A percentile compares a stretch with the other conserved stretches of the same genome.
phyloP scores from a whole-genome alignment of 2,329 filamentous ascomycete genomes.

The Pseudogymnoascus sp. region DNA sequence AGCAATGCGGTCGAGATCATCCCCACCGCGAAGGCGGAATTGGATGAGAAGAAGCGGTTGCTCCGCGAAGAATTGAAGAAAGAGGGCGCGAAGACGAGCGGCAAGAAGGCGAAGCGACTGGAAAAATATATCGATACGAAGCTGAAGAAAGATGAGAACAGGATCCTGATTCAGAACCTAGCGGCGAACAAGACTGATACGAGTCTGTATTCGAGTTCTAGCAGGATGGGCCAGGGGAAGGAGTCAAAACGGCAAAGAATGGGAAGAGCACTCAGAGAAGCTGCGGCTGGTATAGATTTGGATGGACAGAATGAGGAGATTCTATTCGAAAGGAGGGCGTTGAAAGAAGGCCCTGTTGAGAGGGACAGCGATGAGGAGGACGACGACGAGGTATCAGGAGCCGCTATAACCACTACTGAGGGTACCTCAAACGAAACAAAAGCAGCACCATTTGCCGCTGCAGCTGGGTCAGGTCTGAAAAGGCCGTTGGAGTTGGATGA shows the following conservation, averaged over 20 bases:
- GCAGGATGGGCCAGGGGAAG: constrained; percentile 63
- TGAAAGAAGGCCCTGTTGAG: constrained; percentile 27
- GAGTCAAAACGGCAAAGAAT: constrained; percentile 67
- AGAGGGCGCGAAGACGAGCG: constrained; percentile 48
- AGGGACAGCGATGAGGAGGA: constrained; percentile 24
- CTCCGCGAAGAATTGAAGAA: constrained; percentile 47
- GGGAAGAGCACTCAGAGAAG: constrained; percentile 55
- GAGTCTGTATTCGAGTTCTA: constrained; percentile 70
- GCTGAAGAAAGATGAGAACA: constrained; percentile 86
- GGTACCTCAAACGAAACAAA: not conserved
- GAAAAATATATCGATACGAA: constrained; percentile 79
- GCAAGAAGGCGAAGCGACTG: constrained; percentile 59
- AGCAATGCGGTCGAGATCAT: constrained; percentile 49
- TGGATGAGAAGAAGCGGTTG: constrained; percentile 47
- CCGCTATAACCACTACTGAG: constrained; percentile 10
- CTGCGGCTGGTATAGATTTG: constrained; percentile 50
- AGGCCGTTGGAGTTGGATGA: constrained; percentile 75
- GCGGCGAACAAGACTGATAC: constrained; percentile 75
- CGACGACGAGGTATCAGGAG: constrained; percentile 18
- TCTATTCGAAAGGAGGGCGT: constrained; percentile 41
- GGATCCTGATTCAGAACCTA: constrained; percentile 75
- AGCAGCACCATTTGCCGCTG: not conserved
- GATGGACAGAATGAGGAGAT: constrained; percentile 40
- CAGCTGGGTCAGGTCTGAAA: constrained; percentile 57
- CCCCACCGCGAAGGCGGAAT: constrained; percentile 38